These are phyloP conservation scores for Balamuthia mandrillaris DNA, from an alignment of 208 protist genomes.

Conservation along the genomic window DNA sequence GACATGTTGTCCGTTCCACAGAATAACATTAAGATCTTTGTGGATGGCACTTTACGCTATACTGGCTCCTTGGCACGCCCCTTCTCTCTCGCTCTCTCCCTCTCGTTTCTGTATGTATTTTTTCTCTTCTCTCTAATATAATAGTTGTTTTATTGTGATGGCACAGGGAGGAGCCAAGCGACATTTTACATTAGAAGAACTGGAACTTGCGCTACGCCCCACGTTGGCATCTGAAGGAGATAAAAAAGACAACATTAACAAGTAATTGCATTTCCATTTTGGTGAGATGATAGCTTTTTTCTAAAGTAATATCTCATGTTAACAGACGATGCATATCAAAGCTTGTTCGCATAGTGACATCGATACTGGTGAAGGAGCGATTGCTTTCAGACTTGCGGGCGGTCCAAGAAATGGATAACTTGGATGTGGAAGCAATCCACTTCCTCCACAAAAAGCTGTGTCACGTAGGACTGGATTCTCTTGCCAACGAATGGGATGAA, in stretches of 20 bases:
- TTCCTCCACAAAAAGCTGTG: slow-evolving; percentile 26
- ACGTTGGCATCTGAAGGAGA: no score
- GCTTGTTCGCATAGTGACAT: background rate
- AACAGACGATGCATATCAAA: background rate
- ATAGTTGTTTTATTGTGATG: no score
- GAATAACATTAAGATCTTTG: slow-evolving; percentile 40
- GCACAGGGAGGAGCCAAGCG: no score
- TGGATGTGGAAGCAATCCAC: slow-evolving; percentile 31
- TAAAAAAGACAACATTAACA: no score
- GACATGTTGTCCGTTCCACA: slow-evolving; percentile 31
- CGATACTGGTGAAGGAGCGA: slow-evolving; percentile 11
- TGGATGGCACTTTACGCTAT: slow-evolving; percentile 4
- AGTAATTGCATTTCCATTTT: no score
- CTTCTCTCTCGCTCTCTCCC: no score
- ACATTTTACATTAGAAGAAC: no score
- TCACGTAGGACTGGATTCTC: background rate
- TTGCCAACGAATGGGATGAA: slow-evolving; percentile 39
- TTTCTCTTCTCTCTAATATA: no score
- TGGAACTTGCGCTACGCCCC: no score
- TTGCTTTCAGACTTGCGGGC: background rate
- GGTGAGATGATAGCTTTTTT: no score
- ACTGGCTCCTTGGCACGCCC: slow-evolving; percentile 17
- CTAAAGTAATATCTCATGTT: no score
- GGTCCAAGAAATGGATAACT: slow-evolving; percentile 25
- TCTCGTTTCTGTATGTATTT: no score